Evolutionary conservation across 1,284 basidiomycete species (phyloP).

Genomic region (Pseudozyma flocculosa): DNA sequence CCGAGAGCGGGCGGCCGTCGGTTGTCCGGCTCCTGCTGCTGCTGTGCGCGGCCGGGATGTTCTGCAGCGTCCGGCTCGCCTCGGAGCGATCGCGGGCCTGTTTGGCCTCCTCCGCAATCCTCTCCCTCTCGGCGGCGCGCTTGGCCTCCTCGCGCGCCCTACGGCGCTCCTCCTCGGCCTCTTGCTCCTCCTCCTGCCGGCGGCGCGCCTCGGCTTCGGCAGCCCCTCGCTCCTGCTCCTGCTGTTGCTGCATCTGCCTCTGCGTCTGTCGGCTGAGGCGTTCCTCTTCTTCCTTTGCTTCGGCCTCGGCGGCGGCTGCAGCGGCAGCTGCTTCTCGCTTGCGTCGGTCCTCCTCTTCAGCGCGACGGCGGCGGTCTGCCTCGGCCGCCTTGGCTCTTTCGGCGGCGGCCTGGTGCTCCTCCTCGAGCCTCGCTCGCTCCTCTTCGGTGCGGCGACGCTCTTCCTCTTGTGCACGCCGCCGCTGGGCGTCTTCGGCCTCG

Average conservation of each 20-base stretch:
- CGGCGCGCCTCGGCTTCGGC: constrained; percentile 2
- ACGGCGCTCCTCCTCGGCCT: not conserved
- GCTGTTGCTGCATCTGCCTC: no score
- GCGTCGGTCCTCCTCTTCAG: not conserved
- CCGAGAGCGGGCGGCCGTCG: not conserved
- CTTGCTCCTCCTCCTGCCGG: constrained; percentile 9
- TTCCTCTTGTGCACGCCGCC: constrained; percentile 19
- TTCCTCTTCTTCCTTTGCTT: constrained; percentile 13
- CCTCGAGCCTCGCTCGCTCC: constrained; percentile 1
- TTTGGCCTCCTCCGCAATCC: not conserved
- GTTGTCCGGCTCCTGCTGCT: constrained; percentile 7
- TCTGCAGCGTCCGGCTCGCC: not conserved
- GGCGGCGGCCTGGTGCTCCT: not conserved
- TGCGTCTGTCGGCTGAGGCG: constrained; percentile 10
- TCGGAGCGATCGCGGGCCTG: not conserved
- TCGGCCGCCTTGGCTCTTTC: no score
- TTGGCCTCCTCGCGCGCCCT: constrained; percentile 4
- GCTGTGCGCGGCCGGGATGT: not conserved
- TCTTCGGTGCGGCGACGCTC: constrained; percentile 8
- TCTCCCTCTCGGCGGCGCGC: not conserved
- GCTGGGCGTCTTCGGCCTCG: constrained; percentile 12
- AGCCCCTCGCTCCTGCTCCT: not conserved
- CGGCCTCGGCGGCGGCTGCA: not conserved
- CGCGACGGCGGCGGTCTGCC: not conserved
- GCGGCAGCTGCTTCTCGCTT: constrained; percentile 5